A percentile compares a stretch with the other conserved stretches of the same genome.
Conservation (phyloP, 2,329 filamentous ascomycete genomes). For the Cadophora sp. region DNA sequence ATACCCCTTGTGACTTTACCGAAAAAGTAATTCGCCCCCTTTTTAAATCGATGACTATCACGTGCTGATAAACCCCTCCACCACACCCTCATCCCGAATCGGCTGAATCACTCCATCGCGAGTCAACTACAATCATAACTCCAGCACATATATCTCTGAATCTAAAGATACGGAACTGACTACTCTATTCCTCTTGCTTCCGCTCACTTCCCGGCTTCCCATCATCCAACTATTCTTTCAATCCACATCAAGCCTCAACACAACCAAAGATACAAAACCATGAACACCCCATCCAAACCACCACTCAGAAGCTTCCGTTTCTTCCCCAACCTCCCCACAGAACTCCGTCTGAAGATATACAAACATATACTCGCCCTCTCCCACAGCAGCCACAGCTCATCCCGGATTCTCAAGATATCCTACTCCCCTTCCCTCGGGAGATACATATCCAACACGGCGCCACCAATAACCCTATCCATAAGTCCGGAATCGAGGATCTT, state of each 20-base stretch:
- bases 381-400: constrained; percentile 7
- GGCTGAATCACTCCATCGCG: constrained; percentile 2
- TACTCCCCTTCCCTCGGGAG: constrained; percentile 29
- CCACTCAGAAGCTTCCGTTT: constrained; percentile 21
- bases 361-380: constrained; percentile 25
- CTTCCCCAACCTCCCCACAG: constrained; percentile 38
- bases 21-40: background rate
- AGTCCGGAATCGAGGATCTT: constrained; percentile 33
- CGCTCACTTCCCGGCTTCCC: background rate
- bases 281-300: background rate
- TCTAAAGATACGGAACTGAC: background rate
- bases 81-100: background rate
- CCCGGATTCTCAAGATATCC: constrained; percentile 38
- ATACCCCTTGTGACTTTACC: background rate
- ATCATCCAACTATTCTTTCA: background rate
- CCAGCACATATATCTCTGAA: background rate
- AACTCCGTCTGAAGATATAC: constrained; percentile 41
- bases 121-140: background rate
- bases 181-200: background rate
- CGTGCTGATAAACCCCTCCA: constrained; percentile 16
- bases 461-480: constrained; percentile 35
- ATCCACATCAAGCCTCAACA: background rate
- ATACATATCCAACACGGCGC: constrained; percentile 36
- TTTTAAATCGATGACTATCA: background rate
- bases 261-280: background rate